Conservation (phyloP, 2,329 filamentous ascomycete species). For the Neonectria neomacrospora region DNA sequence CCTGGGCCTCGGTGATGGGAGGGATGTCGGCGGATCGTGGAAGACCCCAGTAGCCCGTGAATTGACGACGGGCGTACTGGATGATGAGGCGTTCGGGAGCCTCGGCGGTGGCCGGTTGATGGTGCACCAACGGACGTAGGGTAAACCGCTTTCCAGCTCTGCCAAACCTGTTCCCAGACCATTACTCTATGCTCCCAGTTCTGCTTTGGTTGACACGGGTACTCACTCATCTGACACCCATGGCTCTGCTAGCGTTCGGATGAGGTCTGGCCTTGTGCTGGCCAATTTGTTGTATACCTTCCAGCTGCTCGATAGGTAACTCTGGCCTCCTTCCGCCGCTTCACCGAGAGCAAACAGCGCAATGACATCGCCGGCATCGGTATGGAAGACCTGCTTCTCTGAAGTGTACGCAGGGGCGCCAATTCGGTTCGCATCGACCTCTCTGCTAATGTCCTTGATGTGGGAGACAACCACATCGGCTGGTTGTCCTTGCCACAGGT, state of each 20-base stretch:
- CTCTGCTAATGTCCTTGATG: slow-evolving; percentile 37
- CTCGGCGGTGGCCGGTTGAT: slow-evolving; percentile 59
- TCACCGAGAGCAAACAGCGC: slow-evolving; percentile 67
- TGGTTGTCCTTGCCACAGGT: slow-evolving; percentile 54
- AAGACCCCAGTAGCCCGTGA: slow-evolving; percentile 67
- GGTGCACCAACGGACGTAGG: slow-evolving; percentile 64
- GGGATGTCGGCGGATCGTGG: slow-evolving; percentile 66
- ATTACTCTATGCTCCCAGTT: not conserved
- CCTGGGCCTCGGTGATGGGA: slow-evolving; percentile 64
- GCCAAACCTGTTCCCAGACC: slow-evolving; percentile 57
- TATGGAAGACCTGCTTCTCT: slow-evolving; percentile 67
- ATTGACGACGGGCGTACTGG: slow-evolving; percentile 69
- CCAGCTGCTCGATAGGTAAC: slow-evolving; percentile 67
- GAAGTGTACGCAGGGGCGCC: slow-evolving; percentile 68
- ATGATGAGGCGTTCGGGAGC: slow-evolving; percentile 66
- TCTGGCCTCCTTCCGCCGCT: slow-evolving; percentile 64
- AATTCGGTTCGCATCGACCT: slow-evolving; percentile 52
- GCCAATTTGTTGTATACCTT: slow-evolving; percentile 72
- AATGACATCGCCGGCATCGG: slow-evolving; percentile 63
- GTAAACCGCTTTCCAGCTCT: slow-evolving; percentile 57
- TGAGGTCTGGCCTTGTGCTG: slow-evolving; percentile 66
- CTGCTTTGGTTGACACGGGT: rapidly evolving
- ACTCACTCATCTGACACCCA: slow-evolving; percentile 59
- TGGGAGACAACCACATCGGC: slow-evolving; percentile 55
- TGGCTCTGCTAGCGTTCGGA: slow-evolving; percentile 64